A percentile compares a stretch with the other conserved stretches of the same genome.
phyloP scores from a whole-genome alignment of 805 yeast genomes.

The Suhomyces sp. region DNA sequence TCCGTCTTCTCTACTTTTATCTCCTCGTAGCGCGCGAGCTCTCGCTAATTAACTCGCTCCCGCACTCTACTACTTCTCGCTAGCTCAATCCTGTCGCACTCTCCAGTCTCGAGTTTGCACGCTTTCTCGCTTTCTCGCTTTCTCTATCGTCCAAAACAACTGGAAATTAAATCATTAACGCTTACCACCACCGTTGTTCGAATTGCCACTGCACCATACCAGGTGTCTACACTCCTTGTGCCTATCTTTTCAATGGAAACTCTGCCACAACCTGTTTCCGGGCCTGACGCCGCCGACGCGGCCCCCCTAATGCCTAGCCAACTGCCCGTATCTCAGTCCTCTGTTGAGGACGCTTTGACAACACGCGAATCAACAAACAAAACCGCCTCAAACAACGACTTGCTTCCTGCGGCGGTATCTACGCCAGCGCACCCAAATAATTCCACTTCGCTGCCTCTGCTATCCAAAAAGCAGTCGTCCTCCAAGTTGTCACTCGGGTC shows the following conservation, averaged over 20 bases:
- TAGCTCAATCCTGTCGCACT: not conserved
- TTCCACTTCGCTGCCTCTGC: not conserved
- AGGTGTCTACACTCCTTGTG: not conserved
- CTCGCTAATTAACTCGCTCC: not conserved
- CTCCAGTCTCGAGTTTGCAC: not conserved
- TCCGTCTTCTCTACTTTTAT: not conserved
- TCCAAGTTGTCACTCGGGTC: constrained; percentile 7
- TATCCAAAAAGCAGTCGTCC: not conserved
- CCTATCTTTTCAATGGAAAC: not conserved
- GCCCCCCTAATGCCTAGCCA: not conserved
- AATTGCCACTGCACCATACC: not conserved
- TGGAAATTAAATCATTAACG: not conserved
- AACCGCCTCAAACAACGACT: not conserved
- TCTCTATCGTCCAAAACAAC: not conserved
- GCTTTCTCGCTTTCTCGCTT: not conserved
- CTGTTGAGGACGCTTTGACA: not conserved
- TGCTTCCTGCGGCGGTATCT: not conserved
- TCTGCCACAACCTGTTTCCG: not conserved
- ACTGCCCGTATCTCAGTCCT: not conserved
- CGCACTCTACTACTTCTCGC: not conserved
- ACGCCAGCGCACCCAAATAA: not conserved
- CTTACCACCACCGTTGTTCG: not conserved
- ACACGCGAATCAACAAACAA: not conserved
- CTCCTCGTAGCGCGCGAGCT: not conserved
- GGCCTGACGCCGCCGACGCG: not conserved